phyloP scores from a whole-genome alignment of 2,329 filamentous ascomycete genomes.

The Colletotrichum lupini region DNA sequence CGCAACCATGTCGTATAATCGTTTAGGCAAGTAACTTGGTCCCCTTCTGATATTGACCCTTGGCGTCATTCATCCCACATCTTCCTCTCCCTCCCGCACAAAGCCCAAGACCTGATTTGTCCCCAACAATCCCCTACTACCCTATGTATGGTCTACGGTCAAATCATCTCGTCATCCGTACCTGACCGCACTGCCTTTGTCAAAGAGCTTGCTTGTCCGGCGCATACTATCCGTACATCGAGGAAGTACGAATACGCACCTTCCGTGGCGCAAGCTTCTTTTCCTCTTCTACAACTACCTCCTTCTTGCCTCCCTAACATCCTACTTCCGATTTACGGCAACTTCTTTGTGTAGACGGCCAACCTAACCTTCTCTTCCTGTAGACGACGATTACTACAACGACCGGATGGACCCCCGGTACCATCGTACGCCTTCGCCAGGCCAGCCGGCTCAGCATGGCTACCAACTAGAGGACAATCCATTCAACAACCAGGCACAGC shows the following conservation, averaged over 20 bases:
- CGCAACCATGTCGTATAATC: constrained; percentile 77
- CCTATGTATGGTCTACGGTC: neutral
- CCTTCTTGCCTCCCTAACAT: constrained; percentile 21
- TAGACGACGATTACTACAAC: constrained; percentile 71
- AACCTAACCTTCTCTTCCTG: constrained; percentile 37
- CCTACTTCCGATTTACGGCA: neutral
- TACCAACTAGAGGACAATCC: constrained; percentile 87
- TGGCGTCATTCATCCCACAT: constrained; percentile 35
- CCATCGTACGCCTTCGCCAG: constrained; percentile 80
- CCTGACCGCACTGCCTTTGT: constrained; percentile 29
- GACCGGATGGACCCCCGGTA: constrained; percentile 65
- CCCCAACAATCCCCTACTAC: constrained; percentile 3
- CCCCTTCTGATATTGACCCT: constrained; percentile 38
- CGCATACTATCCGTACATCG: neutral
- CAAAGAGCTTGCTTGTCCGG: constrained; percentile 11
- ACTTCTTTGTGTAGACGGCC: neutral
- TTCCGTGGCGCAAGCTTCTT: constrained; percentile 25
- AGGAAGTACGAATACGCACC: constrained; percentile 21
- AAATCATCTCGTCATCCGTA: constrained; percentile 1
- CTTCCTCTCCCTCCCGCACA: constrained; percentile 16
- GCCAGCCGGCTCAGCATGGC: constrained; percentile 76
- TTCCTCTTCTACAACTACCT: constrained; percentile 8
- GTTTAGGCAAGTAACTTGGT: constrained; percentile 69
- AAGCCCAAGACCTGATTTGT: constrained; percentile 24
- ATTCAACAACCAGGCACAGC: constrained; percentile 58